Evolutionary conservation across 108 stramenopile genomes (phyloP).

Genomic region (Nitzschia palea): DNA sequence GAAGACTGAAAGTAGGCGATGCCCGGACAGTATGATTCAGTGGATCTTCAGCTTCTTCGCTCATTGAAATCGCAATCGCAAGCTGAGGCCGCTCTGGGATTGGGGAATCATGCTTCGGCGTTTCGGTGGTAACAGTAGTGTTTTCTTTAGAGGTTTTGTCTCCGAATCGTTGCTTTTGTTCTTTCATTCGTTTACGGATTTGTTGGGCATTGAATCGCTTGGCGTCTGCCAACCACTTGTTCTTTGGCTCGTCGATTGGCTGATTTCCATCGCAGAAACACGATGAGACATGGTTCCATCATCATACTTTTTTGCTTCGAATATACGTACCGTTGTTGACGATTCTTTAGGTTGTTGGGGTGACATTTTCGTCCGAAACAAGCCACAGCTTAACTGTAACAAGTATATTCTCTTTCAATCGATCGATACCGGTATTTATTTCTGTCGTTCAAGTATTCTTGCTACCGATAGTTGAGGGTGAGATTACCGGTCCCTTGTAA

Average conservation of each 20-base stretch:
- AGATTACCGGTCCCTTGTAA: too few relatives aligned
- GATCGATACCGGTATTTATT: too few relatives aligned
- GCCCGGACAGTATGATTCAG: neutral
- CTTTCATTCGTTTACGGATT: slow-evolving; percentile 29
- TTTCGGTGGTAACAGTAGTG: neutral
- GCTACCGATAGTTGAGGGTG: too few relatives aligned
- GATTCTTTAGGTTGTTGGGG: too few relatives aligned
- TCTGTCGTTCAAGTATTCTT: too few relatives aligned
- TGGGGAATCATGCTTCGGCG: neutral
- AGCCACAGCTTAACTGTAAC: too few relatives aligned
- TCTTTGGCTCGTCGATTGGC: neutral
- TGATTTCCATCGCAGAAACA: too few relatives aligned
- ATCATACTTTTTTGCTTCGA: too few relatives aligned
- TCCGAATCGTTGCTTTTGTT: slow-evolving; percentile 13
- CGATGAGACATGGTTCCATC: too few relatives aligned
- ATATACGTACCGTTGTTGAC: too few relatives aligned
- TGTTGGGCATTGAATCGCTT: slow-evolving; percentile 35
- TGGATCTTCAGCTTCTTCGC: slow-evolving; percentile 30
- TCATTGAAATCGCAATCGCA: slow-evolving; percentile 24
- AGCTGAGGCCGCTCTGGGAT: slow-evolving; percentile 7
- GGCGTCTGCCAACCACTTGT: slow-evolving; percentile 16
- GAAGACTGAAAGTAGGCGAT: neutral
- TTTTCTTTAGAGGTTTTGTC: slow-evolving; percentile 6
- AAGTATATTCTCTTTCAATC: too few relatives aligned
- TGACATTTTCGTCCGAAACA: too few relatives aligned